Evolutionary conservation across 768 basidiomycete genomes (phyloP).

Genomic region (Lanmaoa pseudosensibilis): DNA sequence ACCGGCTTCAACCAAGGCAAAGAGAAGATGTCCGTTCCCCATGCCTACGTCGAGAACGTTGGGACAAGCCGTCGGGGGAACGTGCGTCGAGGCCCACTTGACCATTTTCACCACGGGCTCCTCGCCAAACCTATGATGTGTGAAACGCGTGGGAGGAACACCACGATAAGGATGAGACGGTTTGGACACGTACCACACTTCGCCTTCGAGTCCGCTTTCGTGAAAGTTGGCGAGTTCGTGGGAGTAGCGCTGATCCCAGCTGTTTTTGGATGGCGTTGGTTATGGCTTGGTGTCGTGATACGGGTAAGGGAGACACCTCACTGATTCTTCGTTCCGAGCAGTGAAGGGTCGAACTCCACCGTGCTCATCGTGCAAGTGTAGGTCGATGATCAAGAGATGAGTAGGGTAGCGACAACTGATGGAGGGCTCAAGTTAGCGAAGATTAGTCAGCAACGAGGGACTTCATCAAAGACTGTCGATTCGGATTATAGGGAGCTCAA

Average conservation of each 20-base stretch:
- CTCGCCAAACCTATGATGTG: conserved; percentile 65
- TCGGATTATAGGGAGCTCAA: neutral
- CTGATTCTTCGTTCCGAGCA: conserved; percentile 80
- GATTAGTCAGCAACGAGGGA: conserved; percentile 19
- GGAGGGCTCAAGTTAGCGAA: neutral
- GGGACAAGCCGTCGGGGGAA: conserved; percentile 48
- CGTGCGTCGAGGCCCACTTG: conserved; percentile 60
- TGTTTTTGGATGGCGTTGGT: conserved; percentile 28
- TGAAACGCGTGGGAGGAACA: neutral
- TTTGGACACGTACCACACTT: conserved; percentile 63
- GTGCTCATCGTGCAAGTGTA: conserved; percentile 29
- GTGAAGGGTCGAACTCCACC: conserved; percentile 62
- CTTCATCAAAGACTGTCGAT: neutral
- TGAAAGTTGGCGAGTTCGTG: conserved; percentile 70
- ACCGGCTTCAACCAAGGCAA: conserved; percentile 67
- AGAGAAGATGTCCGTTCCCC: conserved; percentile 76
- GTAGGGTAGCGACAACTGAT: no score
- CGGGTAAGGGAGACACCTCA: conserved; percentile 37
- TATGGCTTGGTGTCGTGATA: neutral
- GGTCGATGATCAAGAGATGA: conserved; percentile 1
- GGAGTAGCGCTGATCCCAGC: conserved; percentile 79
- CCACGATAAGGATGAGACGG: neutral
- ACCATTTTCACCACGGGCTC: conserved; percentile 80
- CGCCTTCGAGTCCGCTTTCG: conserved; percentile 81
- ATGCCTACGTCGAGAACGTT: conserved; percentile 73